phyloP scores from a whole-genome alignment of 306 rosid species.

The Corylus avellana region DNA sequence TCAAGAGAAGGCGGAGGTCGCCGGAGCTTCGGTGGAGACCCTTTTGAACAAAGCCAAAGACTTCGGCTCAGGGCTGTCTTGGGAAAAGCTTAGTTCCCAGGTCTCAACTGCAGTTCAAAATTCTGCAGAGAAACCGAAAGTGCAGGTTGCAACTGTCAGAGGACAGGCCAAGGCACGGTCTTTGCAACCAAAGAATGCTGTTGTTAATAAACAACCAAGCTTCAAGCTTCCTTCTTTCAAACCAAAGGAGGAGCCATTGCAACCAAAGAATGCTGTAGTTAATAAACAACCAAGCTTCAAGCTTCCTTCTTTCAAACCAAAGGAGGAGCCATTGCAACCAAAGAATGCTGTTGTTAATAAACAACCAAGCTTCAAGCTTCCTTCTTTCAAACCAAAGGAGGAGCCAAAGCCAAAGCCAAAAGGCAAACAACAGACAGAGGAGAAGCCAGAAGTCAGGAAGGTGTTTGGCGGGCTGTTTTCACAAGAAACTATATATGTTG shows the following conservation, averaged over 20 bases:
- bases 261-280: too few relatives aligned
- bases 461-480: constrained; percentile 88
- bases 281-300: constrained; percentile 29
- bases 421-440: constrained; percentile 37
- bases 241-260: constrained; percentile 28
- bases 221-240: constrained; percentile 31
- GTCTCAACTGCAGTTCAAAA: constrained; percentile 51
- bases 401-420: constrained; percentile 34
- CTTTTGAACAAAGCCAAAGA: constrained; percentile 70
- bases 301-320: constrained; percentile 31
- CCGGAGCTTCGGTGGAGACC: constrained; percentile 53
- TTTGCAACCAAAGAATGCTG: constrained; percentile 55
- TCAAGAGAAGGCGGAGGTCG: constrained; percentile 53
- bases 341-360: too few relatives aligned
- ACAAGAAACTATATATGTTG: constrained; percentile 91
- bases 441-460: constrained; percentile 61
- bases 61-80: constrained; percentile 63
- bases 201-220: constrained; percentile 40
- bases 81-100: constrained; percentile 75
- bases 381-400: constrained; percentile 41
- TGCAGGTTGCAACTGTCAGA: constrained; percentile 80
- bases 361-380: constrained; percentile 31
- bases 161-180: constrained; percentile 88
- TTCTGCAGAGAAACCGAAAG: constrained; percentile 47
- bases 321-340: constrained; percentile 18